These are phyloP conservation scores for Nemania sp. DNA, from an alignment of 2,329 filamentous ascomycete genomes.

Conservation along the genomic window DNA sequence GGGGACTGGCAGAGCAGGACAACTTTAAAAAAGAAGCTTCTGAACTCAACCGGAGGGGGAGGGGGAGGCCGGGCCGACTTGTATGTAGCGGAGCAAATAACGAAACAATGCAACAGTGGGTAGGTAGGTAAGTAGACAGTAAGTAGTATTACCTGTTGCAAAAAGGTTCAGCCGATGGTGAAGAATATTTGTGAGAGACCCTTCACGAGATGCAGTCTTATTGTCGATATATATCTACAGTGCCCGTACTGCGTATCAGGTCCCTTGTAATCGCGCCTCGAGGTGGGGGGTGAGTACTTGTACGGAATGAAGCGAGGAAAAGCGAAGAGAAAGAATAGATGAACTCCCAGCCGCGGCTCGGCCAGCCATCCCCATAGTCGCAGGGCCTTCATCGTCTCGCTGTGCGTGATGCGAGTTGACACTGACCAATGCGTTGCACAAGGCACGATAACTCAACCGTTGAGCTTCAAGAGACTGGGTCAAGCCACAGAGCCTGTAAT, in stretches of 20 bases:
- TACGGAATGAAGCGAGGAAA: not conserved
- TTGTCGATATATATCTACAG: too few species aligned
- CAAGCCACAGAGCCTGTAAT: slow-evolving; percentile 9
- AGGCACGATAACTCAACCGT: slow-evolving; percentile 35
- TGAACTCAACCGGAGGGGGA: not conserved
- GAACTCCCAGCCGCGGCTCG: slow-evolving; percentile 19
- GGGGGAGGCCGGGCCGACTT: not conserved
- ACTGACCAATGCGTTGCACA: slow-evolving; percentile 25
- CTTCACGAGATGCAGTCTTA: too few species aligned
- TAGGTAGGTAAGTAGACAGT: too few species aligned
- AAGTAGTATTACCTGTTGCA: not conserved
- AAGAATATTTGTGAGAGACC: not conserved
- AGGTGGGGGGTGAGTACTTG: not conserved
- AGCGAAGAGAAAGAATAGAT: not conserved
- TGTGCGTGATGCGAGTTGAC: slow-evolving; percentile 4
- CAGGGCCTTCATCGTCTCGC: not conserved
- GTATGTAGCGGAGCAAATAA: not conserved
- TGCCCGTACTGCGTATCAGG: too few species aligned
- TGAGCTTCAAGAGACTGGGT: slow-evolving; percentile 27
- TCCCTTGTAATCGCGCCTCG: too few species aligned
- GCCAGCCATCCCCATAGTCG: not conserved
- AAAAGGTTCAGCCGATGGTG: not conserved
- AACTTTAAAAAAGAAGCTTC: not conserved
- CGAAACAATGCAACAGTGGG: too few species aligned
- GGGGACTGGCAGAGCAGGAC: not conserved